Conservation (phyloP, 2,329 filamentous ascomycete species). For the Colletotrichum sp. region DNA sequence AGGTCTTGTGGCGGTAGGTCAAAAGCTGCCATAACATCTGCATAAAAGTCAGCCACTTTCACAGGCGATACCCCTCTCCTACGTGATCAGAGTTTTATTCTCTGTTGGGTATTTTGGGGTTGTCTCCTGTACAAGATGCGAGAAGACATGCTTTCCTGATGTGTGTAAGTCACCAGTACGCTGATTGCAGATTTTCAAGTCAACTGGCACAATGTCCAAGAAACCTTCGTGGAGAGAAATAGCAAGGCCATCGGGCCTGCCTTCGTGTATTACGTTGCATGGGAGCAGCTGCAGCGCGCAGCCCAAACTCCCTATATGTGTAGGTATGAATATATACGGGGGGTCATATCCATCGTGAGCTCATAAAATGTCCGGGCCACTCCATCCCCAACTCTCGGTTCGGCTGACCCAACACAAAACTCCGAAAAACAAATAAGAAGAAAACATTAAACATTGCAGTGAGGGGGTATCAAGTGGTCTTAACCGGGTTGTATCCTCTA, state of each 20-base stretch:
- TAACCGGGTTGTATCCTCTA: conserved; percentile 18
- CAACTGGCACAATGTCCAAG: neutral
- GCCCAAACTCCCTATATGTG: neutral
- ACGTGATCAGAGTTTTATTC: too few species aligned
- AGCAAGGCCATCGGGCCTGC: neutral
- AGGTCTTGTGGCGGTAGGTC: neutral
- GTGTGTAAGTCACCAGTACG: neutral
- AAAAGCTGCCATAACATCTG: neutral
- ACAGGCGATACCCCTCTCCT: neutral
- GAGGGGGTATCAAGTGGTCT: conserved; percentile 18
- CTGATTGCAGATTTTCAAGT: neutral
- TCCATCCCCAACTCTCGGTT: neutral
- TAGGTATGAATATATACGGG: neutral
- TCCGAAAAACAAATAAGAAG: neutral
- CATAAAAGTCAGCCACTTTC: too few species aligned
- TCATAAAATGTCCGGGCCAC: neutral
- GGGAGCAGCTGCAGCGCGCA: neutral
- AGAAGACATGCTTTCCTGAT: neutral
- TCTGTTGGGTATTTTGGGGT: too few species aligned
- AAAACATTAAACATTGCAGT: neutral
- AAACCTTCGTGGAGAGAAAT: neutral
- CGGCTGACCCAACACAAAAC: neutral
- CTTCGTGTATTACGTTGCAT: neutral
- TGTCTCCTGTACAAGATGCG: accelerated
- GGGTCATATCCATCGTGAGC: neutral